A percentile compares a stretch with the other conserved stretches of the same genome.
Conservation (phyloP, 805 yeast species). For the Gaillardinia entomophila region DNA sequence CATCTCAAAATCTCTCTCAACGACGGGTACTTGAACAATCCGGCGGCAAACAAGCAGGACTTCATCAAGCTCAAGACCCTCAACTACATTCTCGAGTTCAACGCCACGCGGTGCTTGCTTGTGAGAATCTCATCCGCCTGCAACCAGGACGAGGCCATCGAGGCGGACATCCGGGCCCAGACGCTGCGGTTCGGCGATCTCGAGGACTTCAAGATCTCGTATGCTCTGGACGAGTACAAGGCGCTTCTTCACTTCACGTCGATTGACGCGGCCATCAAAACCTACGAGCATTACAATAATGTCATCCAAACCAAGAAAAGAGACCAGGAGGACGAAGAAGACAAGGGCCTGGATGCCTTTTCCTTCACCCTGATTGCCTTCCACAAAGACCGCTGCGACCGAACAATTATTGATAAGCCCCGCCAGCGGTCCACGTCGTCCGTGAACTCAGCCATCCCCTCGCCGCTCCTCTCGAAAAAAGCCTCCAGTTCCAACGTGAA, state of each 20-base stretch:
- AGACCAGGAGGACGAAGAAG: slow-evolving; percentile 9
- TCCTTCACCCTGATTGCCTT: slow-evolving; percentile 16
- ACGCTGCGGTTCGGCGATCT: slow-evolving; percentile 37
- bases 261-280: slow-evolving; percentile 41
- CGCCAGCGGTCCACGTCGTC: slow-evolving; percentile 2
- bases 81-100: slow-evolving; percentile 32
- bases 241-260: slow-evolving; percentile 35
- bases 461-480: background rate
- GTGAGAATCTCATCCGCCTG: slow-evolving; percentile 9
- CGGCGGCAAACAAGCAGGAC: slow-evolving; percentile 17
- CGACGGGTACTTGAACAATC: slow-evolving; percentile 11
- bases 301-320: slow-evolving; percentile 16
- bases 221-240: slow-evolving; percentile 4
- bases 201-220: slow-evolving; percentile 25
- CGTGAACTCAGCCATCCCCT: slow-evolving; percentile 1
- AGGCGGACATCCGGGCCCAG: slow-evolving; percentile 18
- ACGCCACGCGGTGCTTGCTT: slow-evolving; percentile 31
- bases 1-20: slow-evolving; percentile 24
- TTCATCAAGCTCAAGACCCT: slow-evolving; percentile 34
- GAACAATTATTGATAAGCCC: slow-evolving; percentile 10
- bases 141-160: slow-evolving; percentile 7
- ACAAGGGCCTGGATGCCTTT: slow-evolving; percentile 6
- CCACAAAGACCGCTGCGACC: slow-evolving; percentile 35
- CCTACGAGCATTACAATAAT: slow-evolving; percentile 28
- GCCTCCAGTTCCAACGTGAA: background rate